Evolutionary conservation across 2,329 filamentous ascomycete species (phyloP), one percentile per base, ranked within the genome.

Genomic region (Verticillium nubilum): DNA sequence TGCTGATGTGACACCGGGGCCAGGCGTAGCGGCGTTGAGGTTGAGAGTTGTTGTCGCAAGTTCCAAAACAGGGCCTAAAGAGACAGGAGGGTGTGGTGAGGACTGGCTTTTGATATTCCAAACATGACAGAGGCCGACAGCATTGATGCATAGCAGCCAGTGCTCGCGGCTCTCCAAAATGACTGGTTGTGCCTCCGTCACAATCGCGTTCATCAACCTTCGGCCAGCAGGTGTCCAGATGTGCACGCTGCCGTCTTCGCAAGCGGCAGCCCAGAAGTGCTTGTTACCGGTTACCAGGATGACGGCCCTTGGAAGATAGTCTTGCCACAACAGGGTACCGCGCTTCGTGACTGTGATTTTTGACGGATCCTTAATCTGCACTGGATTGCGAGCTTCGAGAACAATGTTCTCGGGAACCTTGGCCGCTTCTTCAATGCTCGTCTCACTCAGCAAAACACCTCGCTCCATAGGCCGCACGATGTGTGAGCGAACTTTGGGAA

Each of bases 151-250:
- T 56, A 99, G 80, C 5, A 99, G 78, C 90, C 91, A 98, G 76
- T 90, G 90, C 12, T 90, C 91, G 59, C 93, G 86, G 67, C 90
- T 94, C 71, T 98, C 95, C 27, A 99, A 81, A 59, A 99, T 95
- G 31, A 98, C 93, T 0, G 95, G 91, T 67, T 98, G 93, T 2
- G 94, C 88, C 75, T 99, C 95, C 17, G 98, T 78, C 5, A 97
- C 84, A 64, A 97, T 82, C 4, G 93, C 87, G 68, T 91, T 97
- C 59, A 96, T 80, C 25, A 97, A 79, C 57, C 96, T 86, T 62
- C 96, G 86, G 13, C 95, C 95, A 15, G 93, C 92, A 1, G 94
- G 92, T 1, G 93, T 94, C 93, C 95, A 99, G 9, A 91, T 84
- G 69, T 97, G 91, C 7, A 99, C 72, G 19, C 88, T 91, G 17